Conservation (phyloP, 805 yeast species). For the Priceomyces medius region DNA sequence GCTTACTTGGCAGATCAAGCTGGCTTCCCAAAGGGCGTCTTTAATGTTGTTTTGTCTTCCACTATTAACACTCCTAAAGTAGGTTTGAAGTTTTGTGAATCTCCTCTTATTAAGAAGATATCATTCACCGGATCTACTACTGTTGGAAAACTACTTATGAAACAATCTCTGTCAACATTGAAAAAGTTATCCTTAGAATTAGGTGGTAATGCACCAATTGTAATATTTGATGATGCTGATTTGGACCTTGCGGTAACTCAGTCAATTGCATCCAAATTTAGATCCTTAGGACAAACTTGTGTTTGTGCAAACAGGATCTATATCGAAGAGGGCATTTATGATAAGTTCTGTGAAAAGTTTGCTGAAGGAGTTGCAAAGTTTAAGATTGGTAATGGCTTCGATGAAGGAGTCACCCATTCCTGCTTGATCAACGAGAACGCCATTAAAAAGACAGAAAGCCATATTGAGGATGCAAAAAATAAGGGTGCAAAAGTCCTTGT, state of each 20-base stretch:
- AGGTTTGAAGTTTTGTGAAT: conserved; percentile 54
- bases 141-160: conserved; percentile 67
- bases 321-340: conserved; percentile 64
- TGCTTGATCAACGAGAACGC: conserved; percentile 54
- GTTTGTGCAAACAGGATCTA: conserved; percentile 74
- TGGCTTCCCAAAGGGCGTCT: conserved; percentile 59
- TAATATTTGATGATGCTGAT: conserved; percentile 73
- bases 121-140: conserved; percentile 80
- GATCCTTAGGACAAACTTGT: conserved; percentile 81
- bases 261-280: conserved; percentile 63
- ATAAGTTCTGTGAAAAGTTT: conserved; percentile 53
- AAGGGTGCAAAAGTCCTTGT: conserved; percentile 54
- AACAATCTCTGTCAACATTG: conserved; percentile 58
- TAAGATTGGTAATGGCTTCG: conserved; percentile 58
- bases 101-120: conserved; percentile 57
- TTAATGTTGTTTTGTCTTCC: conserved; percentile 50
- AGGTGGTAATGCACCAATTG: conserved; percentile 81
- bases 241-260: conserved; percentile 65
- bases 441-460: conserved; percentile 53
- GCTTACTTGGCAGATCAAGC: conserved; percentile 56
- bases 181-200: conserved; percentile 73
- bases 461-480: conserved; percentile 50
- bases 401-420: conserved; percentile 52
- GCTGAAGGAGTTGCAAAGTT: conserved; percentile 46
- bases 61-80: conserved; percentile 51